A percentile compares a stretch with the other conserved stretches of the same genome.
These are phyloP conservation scores for Calonectria ilicicola DNA, from an alignment of 2,329 filamentous ascomycete genomes.

Conservation along the genomic window DNA sequence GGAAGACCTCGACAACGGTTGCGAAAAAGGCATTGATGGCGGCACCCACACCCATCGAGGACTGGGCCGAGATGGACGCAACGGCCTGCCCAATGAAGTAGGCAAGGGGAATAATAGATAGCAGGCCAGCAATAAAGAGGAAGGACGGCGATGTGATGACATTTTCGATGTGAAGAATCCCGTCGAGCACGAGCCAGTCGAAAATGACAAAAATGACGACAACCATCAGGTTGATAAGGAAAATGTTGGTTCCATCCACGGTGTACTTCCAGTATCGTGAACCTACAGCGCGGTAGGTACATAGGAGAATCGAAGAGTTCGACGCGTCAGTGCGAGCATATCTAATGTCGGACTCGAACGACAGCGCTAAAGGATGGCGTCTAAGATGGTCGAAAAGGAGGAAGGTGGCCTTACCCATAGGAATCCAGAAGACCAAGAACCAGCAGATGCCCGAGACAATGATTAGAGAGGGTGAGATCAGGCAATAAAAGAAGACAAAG, in stretches of 20 bases:
- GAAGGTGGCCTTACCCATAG: conserved; percentile 96
- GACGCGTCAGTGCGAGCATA: conserved; percentile 79
- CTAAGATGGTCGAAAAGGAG: conserved; percentile 92
- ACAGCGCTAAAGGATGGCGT: conserved; percentile 90
- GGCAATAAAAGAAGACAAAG: conserved; percentile 94
- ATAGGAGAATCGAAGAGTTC: conserved; percentile 89
- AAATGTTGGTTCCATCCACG: conserved; percentile 97
- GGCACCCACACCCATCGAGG: conserved; percentile 96
- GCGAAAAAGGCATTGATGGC: conserved; percentile 99
- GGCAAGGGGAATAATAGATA: conserved; percentile 95
- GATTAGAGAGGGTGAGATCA: conserved; percentile 88
- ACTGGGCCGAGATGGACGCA: conserved; percentile 97
- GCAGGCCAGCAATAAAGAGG: conserved; percentile 83
- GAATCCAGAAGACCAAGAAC: conserved; percentile 97
- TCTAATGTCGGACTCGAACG: conserved; percentile 88
- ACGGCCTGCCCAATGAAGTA: conserved; percentile 99
- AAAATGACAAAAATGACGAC: conserved; percentile 95
- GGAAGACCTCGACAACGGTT: conserved; percentile 95
- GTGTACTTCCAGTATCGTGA: conserved; percentile 99
- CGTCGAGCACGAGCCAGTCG: conserved; percentile 85
- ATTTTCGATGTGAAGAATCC: conserved; percentile 75
- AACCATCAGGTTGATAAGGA: conserved; percentile 95
- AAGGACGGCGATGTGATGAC: conserved; percentile 86
- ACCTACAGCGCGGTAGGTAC: conserved; percentile 96
- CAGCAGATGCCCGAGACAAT: conserved; percentile 91